Evolutionary conservation across 2,329 filamentous ascomycete genomes (phyloP), one percentile per base, ranked within the genome.

Genomic region (Neonectria ditissima): DNA sequence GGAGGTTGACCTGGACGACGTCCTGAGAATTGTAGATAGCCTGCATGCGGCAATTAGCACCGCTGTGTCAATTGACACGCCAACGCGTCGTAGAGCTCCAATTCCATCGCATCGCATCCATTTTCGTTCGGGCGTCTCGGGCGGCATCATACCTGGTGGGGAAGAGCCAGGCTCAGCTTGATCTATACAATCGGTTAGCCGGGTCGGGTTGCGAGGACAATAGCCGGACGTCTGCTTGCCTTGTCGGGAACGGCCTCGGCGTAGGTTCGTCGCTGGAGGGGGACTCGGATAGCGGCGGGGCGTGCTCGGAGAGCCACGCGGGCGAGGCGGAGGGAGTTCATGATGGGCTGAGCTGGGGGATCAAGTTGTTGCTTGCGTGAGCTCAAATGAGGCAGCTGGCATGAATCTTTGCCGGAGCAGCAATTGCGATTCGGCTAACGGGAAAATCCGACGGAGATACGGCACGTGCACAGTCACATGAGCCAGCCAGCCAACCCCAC

Each of bases 131-230:
- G 11, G 66, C 50, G 52, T 65, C 34, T 65, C 54, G 65, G 62
- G 20, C 24, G 62, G 59, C 52, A 65, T 78, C 92, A 83, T 93
- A 98, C 96, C 94, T 97, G 92, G 86, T 98, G 95, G 85, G 96
- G 96, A 76, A 99, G 92, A 81, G 92, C 90, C 86, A 99, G 87
- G 87, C 93, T 97, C 86, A 99, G 91, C 91, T 97, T 97, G 88
- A 99, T 97, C 89, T 91, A 64, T 70, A 58, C 39, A 69, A 50
- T 55, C 51, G 65, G 71, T 75, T 61, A 76, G 70, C 69, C 73
- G 67, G 65, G 57, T 50, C 55, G 54, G 65, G 58, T 63, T 47
- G 62, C 68, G 62, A 69, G 65, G 69, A 71, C 56, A 67, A 65
- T 66, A 65, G 69, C 64, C 37, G 62, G 59, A 66, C 66, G 59